phyloP scores from a whole-genome alignment of 2,329 filamentous ascomycete species.

The Calonectria multiphialidica region DNA sequence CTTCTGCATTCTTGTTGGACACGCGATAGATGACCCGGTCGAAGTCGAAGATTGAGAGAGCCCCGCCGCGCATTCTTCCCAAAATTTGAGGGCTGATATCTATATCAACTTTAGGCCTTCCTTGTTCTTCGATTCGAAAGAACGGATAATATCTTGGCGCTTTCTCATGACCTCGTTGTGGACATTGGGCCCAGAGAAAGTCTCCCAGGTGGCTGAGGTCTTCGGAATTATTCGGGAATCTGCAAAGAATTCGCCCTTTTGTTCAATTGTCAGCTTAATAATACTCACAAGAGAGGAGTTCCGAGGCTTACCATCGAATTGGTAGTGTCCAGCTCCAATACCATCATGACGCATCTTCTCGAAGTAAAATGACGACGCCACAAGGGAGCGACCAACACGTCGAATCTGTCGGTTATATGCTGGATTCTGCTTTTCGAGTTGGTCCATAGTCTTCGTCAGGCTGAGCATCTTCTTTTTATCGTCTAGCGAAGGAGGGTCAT shows the following conservation, averaged over 20 bases:
- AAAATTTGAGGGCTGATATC: background rate
- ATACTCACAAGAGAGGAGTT: background rate
- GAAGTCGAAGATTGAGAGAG: background rate
- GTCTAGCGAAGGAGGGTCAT: background rate
- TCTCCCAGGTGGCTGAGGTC: background rate
- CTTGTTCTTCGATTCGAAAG: background rate
- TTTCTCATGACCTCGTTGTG: background rate
- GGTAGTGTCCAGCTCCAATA: background rate
- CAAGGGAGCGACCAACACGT: background rate
- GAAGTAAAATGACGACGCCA: background rate
- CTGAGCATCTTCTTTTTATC: background rate
- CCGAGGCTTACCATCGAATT: background rate
- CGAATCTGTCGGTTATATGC: background rate
- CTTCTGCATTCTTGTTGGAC: background rate
- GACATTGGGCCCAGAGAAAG: background rate
- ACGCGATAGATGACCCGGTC: background rate
- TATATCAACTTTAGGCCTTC: background rate
- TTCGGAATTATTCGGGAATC: background rate
- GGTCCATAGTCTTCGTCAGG: background rate
- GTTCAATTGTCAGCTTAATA: background rate
- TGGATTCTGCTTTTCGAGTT: background rate
- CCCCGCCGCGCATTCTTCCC: background rate
- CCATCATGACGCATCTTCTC: background rate
- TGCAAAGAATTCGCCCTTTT: background rate
- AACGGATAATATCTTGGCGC: background rate